Conservation (phyloP, 2,329 filamentous ascomycete genomes). For the Trichoderma lentiforme region DNA sequence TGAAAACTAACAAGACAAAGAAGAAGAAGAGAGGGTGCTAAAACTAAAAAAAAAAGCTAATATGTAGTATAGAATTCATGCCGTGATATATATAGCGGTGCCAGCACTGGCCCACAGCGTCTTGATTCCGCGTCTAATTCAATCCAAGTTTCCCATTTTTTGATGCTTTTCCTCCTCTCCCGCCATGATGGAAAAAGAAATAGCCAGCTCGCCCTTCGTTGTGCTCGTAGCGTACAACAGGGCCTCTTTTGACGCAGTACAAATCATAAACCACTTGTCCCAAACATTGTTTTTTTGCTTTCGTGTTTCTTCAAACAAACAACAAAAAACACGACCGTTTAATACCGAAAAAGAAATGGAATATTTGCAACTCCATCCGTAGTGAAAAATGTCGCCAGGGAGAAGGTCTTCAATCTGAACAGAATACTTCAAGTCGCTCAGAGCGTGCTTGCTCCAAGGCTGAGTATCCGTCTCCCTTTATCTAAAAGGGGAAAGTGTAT, state of each 20-base stretch:
- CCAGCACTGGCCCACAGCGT: slow-evolving; percentile 5
- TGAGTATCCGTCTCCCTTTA: background rate
- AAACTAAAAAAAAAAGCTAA: background rate
- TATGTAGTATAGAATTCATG: slow-evolving; percentile 10
- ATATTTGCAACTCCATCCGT: background rate
- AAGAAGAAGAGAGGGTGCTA: background rate
- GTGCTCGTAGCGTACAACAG: slow-evolving; percentile 5
- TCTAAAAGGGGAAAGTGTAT: background rate
- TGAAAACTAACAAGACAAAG: background rate
- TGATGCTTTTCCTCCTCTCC: slow-evolving; percentile 10
- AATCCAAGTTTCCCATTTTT: background rate
- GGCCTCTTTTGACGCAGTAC: slow-evolving; percentile 32
- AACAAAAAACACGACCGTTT: background rate
- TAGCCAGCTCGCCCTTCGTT: background rate
- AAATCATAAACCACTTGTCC: background rate
- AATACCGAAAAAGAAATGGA: background rate
- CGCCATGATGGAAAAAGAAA: background rate
- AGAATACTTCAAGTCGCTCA: slow-evolving; percentile 77
- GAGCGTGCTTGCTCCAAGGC: background rate
- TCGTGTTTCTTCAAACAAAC: background rate
- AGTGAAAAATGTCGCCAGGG: background rate
- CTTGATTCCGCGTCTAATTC: background rate
- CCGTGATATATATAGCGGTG: background rate
- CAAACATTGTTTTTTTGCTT: background rate
- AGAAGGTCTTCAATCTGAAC: background rate